These are phyloP conservation scores for Dendrocalamus latiflorus DNA, from an alignment of 202 grass and related monocot genomes.

Conservation along the genomic window DNA sequence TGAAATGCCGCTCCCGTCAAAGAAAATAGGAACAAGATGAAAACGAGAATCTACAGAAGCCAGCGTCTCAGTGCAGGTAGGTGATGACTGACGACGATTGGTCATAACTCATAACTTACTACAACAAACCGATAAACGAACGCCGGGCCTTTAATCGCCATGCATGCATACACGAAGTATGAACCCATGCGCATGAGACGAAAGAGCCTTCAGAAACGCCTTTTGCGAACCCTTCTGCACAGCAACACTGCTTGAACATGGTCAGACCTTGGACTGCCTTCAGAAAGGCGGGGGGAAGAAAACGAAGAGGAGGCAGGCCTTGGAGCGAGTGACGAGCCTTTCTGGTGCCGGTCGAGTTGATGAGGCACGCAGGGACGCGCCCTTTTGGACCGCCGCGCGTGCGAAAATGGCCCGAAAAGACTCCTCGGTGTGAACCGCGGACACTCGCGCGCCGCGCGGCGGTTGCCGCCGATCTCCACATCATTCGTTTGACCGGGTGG, in stretches of 20 bases:
- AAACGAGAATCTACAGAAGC: background rate
- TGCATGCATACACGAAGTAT: background rate
- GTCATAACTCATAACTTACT: background rate
- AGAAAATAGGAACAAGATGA: background rate
- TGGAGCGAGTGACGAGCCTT: background rate
- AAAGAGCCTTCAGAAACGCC: constrained; percentile 4
- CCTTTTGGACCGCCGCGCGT: background rate
- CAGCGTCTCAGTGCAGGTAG: background rate
- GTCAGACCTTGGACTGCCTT: too few species aligned
- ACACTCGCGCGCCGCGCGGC: background rate
- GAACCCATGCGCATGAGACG: background rate
- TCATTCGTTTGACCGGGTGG: background rate
- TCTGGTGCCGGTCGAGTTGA: background rate
- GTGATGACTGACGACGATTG: background rate
- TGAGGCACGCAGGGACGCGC: background rate
- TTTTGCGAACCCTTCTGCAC: background rate
- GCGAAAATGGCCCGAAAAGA: background rate
- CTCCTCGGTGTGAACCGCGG: background rate
- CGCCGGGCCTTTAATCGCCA: background rate
- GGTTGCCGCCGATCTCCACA: background rate
- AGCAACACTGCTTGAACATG: background rate
- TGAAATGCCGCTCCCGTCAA: background rate
- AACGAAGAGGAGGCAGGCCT: too few species aligned
- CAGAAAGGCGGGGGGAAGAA: too few species aligned
- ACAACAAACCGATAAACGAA: background rate